Evolutionary conservation across 352 stramenopile species (phyloP).

Genomic region (Elongisporangium anandrum): DNA sequence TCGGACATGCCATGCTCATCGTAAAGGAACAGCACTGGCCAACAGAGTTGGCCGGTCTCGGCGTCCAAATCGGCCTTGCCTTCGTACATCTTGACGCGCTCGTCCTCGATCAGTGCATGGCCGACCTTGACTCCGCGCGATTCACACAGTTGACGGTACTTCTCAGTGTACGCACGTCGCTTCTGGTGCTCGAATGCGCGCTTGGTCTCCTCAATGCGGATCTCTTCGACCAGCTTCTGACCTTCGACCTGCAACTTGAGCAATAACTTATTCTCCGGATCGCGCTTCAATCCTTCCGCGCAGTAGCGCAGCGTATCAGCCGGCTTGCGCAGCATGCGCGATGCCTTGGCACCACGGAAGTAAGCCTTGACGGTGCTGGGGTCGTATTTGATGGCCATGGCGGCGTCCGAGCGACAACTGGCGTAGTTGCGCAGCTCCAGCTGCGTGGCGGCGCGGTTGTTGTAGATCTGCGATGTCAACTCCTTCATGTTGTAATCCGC

Average conservation of each 20-base stretch:
- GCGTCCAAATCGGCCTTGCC: conserved; percentile 73
- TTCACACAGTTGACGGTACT: conserved; percentile 73
- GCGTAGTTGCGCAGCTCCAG: conserved; percentile 85
- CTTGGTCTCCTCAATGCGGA: conserved; percentile 58
- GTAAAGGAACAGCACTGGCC: conserved; percentile 84
- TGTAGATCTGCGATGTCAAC: conserved; percentile 72
- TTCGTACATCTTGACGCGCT: conserved; percentile 78
- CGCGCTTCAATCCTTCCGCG: conserved; percentile 62
- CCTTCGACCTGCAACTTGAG: conserved; percentile 66
- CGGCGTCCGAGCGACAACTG: conserved; percentile 76
- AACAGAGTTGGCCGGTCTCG: conserved; percentile 58
- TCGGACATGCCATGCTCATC: conserved; percentile 82
- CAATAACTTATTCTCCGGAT: conserved; percentile 77
- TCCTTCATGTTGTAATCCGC: conserved; percentile 60
- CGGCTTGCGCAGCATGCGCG: conserved; percentile 69
- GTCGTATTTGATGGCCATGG: conserved; percentile 66
- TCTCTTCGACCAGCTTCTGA: conserved; percentile 48
- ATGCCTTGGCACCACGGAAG: conserved; percentile 83
- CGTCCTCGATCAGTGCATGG: conserved; percentile 69
- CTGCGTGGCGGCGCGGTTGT: conserved; percentile 78
- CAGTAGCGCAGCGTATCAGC: conserved; percentile 82
- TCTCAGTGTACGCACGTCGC: conserved; percentile 56
- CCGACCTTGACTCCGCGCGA: conserved; percentile 64
- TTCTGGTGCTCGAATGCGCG: conserved; percentile 68
- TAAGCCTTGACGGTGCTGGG: conserved; percentile 78